Base-by-base conservation (phyloP, 2,329 filamentous ascomycete genomes). In the Colletotrichum sp. region DNA sequence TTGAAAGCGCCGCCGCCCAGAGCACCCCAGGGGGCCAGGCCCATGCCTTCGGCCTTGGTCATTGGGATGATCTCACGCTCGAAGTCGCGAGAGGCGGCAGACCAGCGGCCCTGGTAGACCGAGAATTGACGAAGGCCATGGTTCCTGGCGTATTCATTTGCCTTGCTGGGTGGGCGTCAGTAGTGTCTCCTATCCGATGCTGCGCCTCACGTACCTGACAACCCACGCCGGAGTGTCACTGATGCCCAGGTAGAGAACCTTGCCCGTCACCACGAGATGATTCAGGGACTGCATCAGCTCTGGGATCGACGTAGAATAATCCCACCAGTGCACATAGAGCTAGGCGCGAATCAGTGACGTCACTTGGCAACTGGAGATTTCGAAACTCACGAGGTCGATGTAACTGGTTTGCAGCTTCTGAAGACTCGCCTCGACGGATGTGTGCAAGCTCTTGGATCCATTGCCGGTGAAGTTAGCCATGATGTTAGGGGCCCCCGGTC, bases 221-320 rank as follows among this genome's bases (percentile, higher is more conserved):
- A 93, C 83, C 93, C 93, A 95, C 11, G 93, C 93, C 0, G 93
- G 93, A 0, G 91, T 92, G 79, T 95, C 93, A 57, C 89, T 92
- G 82, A 94, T 88, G 4, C 93, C 93, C 1, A 95, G 86, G 78
- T 94, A 94, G 22, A 87, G 72, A 1, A 95, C 92, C 79, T 94
- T 94, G 22, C 93, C 92, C 8, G 87, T 81, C 1, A 82, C 74
- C 1, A 94, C 91, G 13, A 94, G 85, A 25, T 88, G 85, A 81
- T 94, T 93, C 59, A 95, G 87, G 1, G 89, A 89, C 75, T 94
- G 91, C 93, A 95, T 95, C 62, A 95, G 69, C 80, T 95, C 93
- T 1, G 90, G 87, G 64, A 94, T 91, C 0, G 88, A 89, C 29
- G 91, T 92, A n/a, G 88, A 91, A 80, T 89, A 93, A 82, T 94